Percentiles rank a stretch among this genome's conserved stretches.
These are phyloP conservation scores for Phytophthora citrophthora DNA, from an alignment of 352 stramenopile genomes.

Conservation along the genomic window DNA sequence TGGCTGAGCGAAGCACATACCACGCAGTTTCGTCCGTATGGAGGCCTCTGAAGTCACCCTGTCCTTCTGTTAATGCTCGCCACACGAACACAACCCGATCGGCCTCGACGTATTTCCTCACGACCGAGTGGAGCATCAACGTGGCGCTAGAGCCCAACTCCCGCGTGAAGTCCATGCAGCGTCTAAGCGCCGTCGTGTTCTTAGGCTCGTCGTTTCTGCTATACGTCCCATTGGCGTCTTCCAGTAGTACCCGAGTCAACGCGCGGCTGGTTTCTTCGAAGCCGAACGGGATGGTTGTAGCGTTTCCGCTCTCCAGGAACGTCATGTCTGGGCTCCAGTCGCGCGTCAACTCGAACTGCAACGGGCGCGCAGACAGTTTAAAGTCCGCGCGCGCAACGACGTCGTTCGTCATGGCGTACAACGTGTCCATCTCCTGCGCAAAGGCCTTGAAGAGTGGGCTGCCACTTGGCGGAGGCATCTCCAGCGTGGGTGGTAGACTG, in stretches of 20 bases:
- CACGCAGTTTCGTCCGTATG: constrained; percentile 54
- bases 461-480: neutral
- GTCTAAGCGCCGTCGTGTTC: neutral
- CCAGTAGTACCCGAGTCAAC: neutral
- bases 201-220: neutral
- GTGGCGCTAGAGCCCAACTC: neutral
- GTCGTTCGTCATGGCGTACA: constrained; percentile 19
- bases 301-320: constrained; percentile 13
- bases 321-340: neutral
- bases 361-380: neutral
- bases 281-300: constrained; percentile 8
- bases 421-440: constrained; percentile 10
- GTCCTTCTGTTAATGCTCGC: constrained; percentile 40
- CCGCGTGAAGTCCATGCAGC: neutral
- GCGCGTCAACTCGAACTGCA: constrained; percentile 1
- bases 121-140: constrained; percentile 16
- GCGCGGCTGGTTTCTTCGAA: constrained; percentile 8
- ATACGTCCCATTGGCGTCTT: neutral
- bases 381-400: constrained; percentile 1
- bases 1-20: constrained; percentile 23
- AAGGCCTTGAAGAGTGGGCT: constrained; percentile 10
- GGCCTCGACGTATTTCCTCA: constrained; percentile 40
- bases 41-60: constrained; percentile 32
- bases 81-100: constrained; percentile 55
- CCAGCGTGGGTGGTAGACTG: neutral